Percentiles rank a stretch among this genome's conserved stretches.
phyloP scores from a whole-genome alignment of 2,329 filamentous ascomycete genomes.

The Pseudocercospora ulei region DNA sequence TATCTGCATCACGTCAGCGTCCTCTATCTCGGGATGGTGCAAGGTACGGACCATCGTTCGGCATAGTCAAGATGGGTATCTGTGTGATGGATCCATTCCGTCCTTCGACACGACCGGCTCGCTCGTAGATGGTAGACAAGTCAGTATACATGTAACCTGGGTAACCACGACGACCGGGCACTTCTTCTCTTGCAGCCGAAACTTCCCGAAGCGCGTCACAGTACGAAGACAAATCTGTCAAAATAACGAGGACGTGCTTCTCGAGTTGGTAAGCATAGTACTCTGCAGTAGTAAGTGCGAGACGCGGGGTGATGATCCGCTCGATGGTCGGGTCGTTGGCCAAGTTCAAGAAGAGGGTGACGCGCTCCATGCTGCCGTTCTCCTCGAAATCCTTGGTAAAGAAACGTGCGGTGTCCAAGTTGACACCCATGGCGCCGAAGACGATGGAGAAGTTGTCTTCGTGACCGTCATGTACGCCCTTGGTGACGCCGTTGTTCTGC shows the following conservation, averaged over 20 bases:
- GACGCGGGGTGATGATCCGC: slow-evolving; percentile 98
- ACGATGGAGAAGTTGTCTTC: slow-evolving; percentile 99
- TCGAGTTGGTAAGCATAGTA: slow-evolving; percentile 99
- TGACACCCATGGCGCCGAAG: slow-evolving; percentile 99
- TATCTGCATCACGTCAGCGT: slow-evolving; percentile 49
- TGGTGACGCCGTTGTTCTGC: slow-evolving; percentile 47
- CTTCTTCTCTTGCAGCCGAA: slow-evolving; percentile 94
- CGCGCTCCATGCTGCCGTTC: slow-evolving; percentile 96
- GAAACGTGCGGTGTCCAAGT: slow-evolving; percentile 96
- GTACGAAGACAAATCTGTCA: slow-evolving; percentile 95
- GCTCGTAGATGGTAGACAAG: slow-evolving; percentile 99
- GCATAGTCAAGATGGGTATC: slow-evolving; percentile 98
- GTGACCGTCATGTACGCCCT: slow-evolving; percentile 91
- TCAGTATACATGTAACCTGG: slow-evolving; percentile 99
- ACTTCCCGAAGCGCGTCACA: slow-evolving; percentile 98
- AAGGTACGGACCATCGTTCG: slow-evolving; percentile 69
- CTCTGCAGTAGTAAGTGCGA: slow-evolving; percentile 93
- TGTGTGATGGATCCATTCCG: slow-evolving; percentile 98
- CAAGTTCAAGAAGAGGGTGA: slow-evolving; percentile 96
- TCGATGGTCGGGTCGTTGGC: slow-evolving; percentile 99
- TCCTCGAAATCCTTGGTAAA: slow-evolving; percentile 98
- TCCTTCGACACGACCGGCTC: slow-evolving; percentile 91
- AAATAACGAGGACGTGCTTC: slow-evolving; percentile 98
- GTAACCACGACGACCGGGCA: slow-evolving; percentile 96
- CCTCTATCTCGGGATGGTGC: too few species aligned